Evolutionary conservation across 495 filamentous ascomycete genomes (phyloP), one percentile per base, ranked within the genome.

Genomic region (Trichoderma parareesei): DNA sequence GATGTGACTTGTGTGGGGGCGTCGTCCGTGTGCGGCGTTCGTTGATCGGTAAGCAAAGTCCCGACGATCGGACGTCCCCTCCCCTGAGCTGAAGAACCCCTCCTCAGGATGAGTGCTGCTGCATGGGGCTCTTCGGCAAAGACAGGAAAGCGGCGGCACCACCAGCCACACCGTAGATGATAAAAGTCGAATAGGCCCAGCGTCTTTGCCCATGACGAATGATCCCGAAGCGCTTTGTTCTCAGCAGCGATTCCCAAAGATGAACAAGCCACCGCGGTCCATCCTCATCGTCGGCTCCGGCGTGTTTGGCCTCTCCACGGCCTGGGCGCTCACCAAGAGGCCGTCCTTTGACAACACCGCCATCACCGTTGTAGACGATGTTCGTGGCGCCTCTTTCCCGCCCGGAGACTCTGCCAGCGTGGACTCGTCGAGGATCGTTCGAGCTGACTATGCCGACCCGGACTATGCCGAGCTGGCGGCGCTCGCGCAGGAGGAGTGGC

Each of bases 221-320:
- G 27, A 37, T 44, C 49, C n/a, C 42, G 5, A 38, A 0, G 0
- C 55, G 57, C n/a, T 33, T 41, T 5, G n/a, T 41, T 42, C 14
- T 10, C 53, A 57, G 16, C 40, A 41, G 40, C 2, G 40, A 41
- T 11, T 41, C 40, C 49, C 59, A 40, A 63, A 43, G 3, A 63
- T 63, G 61, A 7, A 61, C 14, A 0, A 14, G 18, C 60, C 74
- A 27, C 80, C 79, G 41, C 70, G 74, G 9, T 85, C 83, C 40
- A 87, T 93, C 66, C 77, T 93, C 62, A 90, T 93, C 65, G 76
- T 92, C 11, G 90, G 90, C 67, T 85, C 87, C 59, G 90, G 90
- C 60, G 87, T 91, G 66, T 92, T 92, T 67, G 90, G 90, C 69
- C 81, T 85, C 60, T 86, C 85, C 41, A 91, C 89, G 11, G 87